A percentile compares a stretch with the other conserved stretches of the same genome.
Conservation (phyloP, 2,329 filamentous ascomycete genomes). For the Fusarium falciforme region DNA sequence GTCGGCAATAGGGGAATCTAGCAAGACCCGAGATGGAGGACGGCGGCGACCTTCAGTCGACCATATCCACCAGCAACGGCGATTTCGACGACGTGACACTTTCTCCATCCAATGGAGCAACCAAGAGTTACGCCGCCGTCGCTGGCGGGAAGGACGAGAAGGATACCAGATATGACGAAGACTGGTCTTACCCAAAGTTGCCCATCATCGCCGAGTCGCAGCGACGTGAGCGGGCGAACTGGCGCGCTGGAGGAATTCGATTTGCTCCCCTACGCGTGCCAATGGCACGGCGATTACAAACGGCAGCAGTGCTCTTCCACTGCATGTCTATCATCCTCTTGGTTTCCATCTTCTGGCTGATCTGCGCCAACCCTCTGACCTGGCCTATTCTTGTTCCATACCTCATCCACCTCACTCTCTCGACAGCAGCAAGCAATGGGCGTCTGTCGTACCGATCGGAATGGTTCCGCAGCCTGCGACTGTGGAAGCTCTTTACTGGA, state of each 20-base stretch:
- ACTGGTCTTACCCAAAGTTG: slow-evolving; percentile 45
- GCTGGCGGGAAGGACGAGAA: slow-evolving; percentile 22
- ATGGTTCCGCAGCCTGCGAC: slow-evolving; percentile 75
- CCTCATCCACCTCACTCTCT: slow-evolving; percentile 84
- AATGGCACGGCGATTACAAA: slow-evolving; percentile 77
- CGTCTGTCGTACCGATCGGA: slow-evolving; percentile 79
- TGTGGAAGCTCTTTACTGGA: slow-evolving; percentile 90
- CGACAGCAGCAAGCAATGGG: slow-evolving; percentile 81
- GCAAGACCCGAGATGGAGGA: slow-evolving; percentile 23
- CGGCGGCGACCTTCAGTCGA: slow-evolving; percentile 21
- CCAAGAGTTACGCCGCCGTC: slow-evolving; percentile 40
- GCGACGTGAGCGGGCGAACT: slow-evolving; percentile 46
- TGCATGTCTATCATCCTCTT: slow-evolving; percentile 76
- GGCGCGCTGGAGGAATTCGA: slow-evolving; percentile 69
- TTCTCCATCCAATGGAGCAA: slow-evolving; percentile 24
- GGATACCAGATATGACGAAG: slow-evolving; percentile 14
- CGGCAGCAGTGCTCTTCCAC: slow-evolving; percentile 80
- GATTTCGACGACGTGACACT: slow-evolving; percentile 26
- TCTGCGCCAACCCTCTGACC: slow-evolving; percentile 89
- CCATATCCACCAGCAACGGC: slow-evolving; percentile 34
- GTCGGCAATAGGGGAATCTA: background rate
- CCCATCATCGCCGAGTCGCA: slow-evolving; percentile 28
- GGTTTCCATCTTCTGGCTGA: slow-evolving; percentile 87
- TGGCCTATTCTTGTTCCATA: slow-evolving; percentile 87
- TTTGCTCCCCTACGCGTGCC: slow-evolving; percentile 86